phyloP scores from a whole-genome alignment of 768 basidiomycete genomes.

The Crassisporium funariophilum region DNA sequence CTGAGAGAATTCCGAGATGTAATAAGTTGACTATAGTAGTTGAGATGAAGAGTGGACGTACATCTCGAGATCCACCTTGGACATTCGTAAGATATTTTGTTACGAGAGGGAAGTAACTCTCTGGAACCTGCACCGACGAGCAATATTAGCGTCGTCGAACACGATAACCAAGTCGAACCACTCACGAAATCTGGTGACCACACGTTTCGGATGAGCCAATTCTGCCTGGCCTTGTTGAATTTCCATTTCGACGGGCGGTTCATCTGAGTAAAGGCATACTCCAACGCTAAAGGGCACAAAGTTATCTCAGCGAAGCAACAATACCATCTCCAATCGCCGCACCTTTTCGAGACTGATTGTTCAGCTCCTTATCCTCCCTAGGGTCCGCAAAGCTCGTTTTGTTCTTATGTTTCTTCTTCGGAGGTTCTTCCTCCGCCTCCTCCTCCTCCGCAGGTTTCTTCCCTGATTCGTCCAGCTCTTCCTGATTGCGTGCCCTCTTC shows the following conservation, averaged over 20 bases:
- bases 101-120: conserved; percentile 24
- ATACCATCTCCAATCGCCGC: too few species aligned
- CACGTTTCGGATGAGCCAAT: conserved; percentile 70
- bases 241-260: conserved; percentile 58
- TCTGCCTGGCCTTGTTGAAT: conserved; percentile 74
- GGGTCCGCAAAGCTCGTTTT: conserved; percentile 49
- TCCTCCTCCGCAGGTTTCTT: conserved; percentile 6
- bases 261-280: conserved; percentile 59
- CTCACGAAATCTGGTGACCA: conserved; percentile 54
- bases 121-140: conserved; percentile 17
- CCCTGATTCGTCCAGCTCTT: too few species aligned
- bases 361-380: conserved; percentile 36
- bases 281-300: conserved; percentile 34
- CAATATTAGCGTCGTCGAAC: neutral
- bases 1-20: conserved; percentile 5
- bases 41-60: conserved; percentile 3
- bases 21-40: neutral
- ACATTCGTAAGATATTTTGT: conserved; percentile 23
- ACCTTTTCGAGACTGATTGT: conserved; percentile 46
- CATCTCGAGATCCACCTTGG: conserved; percentile 27
- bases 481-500: too few species aligned
- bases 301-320: neutral
- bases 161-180: conserved; percentile 3
- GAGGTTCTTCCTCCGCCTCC: conserved; percentile 13
- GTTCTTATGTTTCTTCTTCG: conserved; percentile 42